phyloP scores from a whole-genome alignment of 1,284 basidiomycete species.

The Ganoderma multipileum region DNA sequence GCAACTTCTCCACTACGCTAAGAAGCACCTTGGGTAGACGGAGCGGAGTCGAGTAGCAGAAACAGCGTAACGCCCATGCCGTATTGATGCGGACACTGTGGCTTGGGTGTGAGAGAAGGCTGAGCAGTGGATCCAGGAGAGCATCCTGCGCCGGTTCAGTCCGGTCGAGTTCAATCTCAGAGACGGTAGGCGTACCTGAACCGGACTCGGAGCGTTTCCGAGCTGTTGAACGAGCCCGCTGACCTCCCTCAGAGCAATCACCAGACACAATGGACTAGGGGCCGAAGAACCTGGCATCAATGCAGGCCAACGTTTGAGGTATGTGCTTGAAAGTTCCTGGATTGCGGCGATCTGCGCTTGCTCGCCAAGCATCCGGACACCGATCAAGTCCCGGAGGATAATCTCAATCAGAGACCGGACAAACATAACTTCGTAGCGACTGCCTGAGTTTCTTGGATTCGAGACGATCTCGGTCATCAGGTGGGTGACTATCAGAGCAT shows the following conservation, averaged over 20 bases:
- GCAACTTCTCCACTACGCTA: conserved; percentile 78
- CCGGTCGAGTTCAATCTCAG: background rate
- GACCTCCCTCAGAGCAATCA: conserved; percentile 84
- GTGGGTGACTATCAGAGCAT: conserved; percentile 81
- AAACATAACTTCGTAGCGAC: conserved; percentile 79
- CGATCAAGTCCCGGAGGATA: conserved; percentile 86
- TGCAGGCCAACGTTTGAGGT: conserved; percentile 91
- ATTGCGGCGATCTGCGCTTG: conserved; percentile 94
- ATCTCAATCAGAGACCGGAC: conserved; percentile 79
- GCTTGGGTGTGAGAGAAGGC: conserved; percentile 87
- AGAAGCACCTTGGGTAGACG: conserved; percentile 84
- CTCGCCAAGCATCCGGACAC: conserved; percentile 88
- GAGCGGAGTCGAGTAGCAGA: conserved; percentile 89
- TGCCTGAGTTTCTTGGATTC: conserved; percentile 56
- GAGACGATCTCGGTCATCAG: conserved; percentile 81
- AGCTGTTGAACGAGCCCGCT: conserved; percentile 88
- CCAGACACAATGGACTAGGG: conserved; percentile 75
- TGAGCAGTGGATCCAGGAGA: conserved; percentile 85
- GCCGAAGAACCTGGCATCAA: conserved; percentile 87
- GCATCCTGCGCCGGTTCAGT: conserved; percentile 63
- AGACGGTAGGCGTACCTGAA: conserved; percentile 63
- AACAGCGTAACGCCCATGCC: conserved; percentile 88
- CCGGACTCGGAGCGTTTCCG: conserved; percentile 89
- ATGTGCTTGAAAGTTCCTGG: conserved; percentile 82
- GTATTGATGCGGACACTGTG: conserved; percentile 88